A percentile compares a stretch with the other conserved stretches of the same genome.
Evolutionary conservation across 2,329 filamentous ascomycete species (phyloP).

Genomic region (Ceratocystis papillata): DNA sequence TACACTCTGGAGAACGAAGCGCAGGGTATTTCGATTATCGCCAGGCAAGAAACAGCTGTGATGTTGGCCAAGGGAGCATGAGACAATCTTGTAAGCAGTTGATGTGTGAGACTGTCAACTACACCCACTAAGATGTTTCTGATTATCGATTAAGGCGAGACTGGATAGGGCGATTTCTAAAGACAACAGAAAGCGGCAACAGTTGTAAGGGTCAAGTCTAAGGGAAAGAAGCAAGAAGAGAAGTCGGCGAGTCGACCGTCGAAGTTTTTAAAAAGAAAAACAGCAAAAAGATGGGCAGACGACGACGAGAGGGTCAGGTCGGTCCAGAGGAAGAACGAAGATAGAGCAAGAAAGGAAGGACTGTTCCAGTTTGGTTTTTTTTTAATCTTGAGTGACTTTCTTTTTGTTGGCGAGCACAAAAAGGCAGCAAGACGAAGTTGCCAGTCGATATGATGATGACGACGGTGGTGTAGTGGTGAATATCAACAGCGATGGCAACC

Average conservation of each 20-base stretch:
- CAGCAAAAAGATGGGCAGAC: slow-evolving; percentile 13
- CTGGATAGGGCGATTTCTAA: background rate
- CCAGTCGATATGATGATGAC: background rate
- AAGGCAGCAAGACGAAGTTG: background rate
- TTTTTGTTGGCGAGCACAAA: background rate
- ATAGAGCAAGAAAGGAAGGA: slow-evolving; percentile 19
- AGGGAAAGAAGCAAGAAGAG: background rate
- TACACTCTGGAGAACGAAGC: background rate
- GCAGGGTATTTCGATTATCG: background rate
- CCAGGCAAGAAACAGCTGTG: background rate
- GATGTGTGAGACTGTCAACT: background rate
- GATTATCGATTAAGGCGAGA: slow-evolving; percentile 2
- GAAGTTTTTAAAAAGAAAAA: slow-evolving; percentile 12
- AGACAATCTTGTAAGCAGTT: background rate
- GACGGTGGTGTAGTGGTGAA: no score
- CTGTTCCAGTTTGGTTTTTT: background rate
- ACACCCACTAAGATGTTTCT: background rate
- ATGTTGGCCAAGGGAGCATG: background rate
- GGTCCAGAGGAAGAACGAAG: background rate
- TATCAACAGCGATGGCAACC: background rate
- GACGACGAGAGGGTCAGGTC: slow-evolving; percentile 19
- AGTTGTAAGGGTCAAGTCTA: background rate
- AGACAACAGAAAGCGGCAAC: background rate
- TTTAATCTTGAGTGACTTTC: background rate
- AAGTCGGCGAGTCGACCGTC: slow-evolving; percentile 22